Evolutionary conservation across 2,329 filamentous ascomycete genomes (phyloP), one percentile per base, ranked within the genome.

Genomic region (Polychaeton citri): DNA sequence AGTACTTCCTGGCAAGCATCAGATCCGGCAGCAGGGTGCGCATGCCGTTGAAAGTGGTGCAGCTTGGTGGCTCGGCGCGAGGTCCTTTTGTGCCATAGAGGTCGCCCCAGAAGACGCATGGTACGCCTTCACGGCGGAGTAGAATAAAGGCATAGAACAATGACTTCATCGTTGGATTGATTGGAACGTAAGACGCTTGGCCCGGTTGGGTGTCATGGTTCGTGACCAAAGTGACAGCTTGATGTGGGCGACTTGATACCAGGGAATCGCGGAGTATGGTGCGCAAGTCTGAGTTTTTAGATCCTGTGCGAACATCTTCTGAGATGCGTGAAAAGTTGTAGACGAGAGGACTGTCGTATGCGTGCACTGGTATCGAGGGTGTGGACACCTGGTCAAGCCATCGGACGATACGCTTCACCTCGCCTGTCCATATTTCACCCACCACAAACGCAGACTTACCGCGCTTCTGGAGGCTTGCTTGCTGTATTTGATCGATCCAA

Each of bases 141-240:
- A 86, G 69, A 37, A 84, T 82, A 31, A 85, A 65, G 1, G 77
- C 63, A 54, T 85, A 83, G 9, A 79, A 81, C 12, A 84, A 64
- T 0, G 77, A 70, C 54, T 82, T 82, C 62, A 85, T 81, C 59
- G 72, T 77, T 18, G 66, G 63, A 37, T 74, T 68, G 28, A 85
- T 71, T 2, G 71, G 70, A 0, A 74, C 72, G 46, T 71, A 74
- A 30, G 78, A 63, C 1, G 73, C 69, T 53, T 80, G 76, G 20
- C 74, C 74, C 21, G 70, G 62, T 55, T 76, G 61, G 0, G 79
- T 83, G 52, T 84, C 79, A 58, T 83, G 79, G 55, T 81, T 83
- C 57, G 74, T 74, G 1, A 83, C 76, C 4, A 82, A 67, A 0
- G 78, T 82, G 57, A 55, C 41, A 6, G 51, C 49, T 30, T 43